phyloP scores from a whole-genome alignment of 495 filamentous ascomycete genomes.

The Penicillium bovifimosum region DNA sequence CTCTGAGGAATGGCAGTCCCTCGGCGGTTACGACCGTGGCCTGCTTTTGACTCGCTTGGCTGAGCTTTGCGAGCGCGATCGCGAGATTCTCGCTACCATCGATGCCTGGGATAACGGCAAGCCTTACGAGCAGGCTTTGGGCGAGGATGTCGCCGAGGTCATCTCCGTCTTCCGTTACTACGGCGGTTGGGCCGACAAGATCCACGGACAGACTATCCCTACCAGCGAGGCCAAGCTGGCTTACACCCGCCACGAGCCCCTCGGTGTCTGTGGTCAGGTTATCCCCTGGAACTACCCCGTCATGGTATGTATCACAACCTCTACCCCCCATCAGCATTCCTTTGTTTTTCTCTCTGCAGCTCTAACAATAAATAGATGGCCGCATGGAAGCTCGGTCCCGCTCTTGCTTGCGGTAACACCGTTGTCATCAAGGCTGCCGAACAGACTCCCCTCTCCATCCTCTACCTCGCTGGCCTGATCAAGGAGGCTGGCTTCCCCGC shows the following conservation, averaged over 20 bases:
- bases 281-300: conserved; percentile 86
- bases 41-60: conserved; percentile 63
- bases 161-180: conserved; percentile 67
- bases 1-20: conserved; percentile 63
- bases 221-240: conserved; percentile 66
- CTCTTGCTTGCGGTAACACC: conserved; percentile 59
- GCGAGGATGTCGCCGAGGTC: conserved; percentile 62
- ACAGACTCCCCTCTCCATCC: conserved; percentile 78
- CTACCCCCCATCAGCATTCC: too few relatives aligned
- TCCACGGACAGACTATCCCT: conserved; percentile 75
- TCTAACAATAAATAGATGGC: conserved; percentile 53
- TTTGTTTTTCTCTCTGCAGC: too few relatives aligned
- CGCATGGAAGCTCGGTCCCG: conserved; percentile 75
- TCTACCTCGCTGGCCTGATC: conserved; percentile 71
- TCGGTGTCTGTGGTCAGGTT: conserved; percentile 81
- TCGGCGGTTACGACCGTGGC: conserved; percentile 62
- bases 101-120: conserved; percentile 86
- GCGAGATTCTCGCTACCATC: conserved; percentile 67
- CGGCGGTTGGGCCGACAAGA: conserved; percentile 64
- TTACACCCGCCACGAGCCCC: conserved; percentile 73
- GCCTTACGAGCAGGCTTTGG: conserved; percentile 58
- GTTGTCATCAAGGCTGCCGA: conserved; percentile 86
- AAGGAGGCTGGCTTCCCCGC: conserved; percentile 86
- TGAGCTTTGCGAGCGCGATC: conserved; percentile 57
- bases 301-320: background rate